Evolutionary conservation across 495 filamentous ascomycete genomes (phyloP), one percentile per base, ranked within the genome.

Genomic region (Letharia lupina): DNA sequence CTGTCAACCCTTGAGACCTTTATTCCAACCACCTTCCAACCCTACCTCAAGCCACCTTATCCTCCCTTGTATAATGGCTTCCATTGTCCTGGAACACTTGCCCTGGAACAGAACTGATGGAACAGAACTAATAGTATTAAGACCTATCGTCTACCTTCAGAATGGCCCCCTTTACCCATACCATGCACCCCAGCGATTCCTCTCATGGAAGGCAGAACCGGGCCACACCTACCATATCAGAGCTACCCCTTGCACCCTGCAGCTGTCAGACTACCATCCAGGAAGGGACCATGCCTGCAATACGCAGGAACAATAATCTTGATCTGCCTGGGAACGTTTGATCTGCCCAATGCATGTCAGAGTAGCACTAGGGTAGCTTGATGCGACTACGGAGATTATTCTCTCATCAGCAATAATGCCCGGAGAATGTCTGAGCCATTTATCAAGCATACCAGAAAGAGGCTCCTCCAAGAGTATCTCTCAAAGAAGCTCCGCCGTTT

Each of bases 391-490:
- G 60, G 16, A 62, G 61, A 52, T 50, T 18, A 41, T 18, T 28
- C 18, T 39, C 37, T 23, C 13, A 6, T 62, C 50, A 58, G 44
- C 31, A 56, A 67, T 67, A 56, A 67, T 67, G 65, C 42, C 48
- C 65, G 62, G 60, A 39, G 31, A 35, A 35, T 42, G 18, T 47
- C 45, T 56, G 58, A 67, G 56, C 7, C 68, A 41, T 7, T 56
- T 69, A 20, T 54, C 58, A 11, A 65, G 59, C 33, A 65, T 72
- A 63, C 69, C 70, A 45, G 70, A 72, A 37, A 66, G 69, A 56
- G 60, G 48, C 48, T 72, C 70, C 16, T 72, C 70, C 8, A 62
- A 39, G n/a, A 39, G 40, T 7, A 39, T 66, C 20, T 57, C 64
- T 35, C 50, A 59, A 35, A 57, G 62, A 28, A 63, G 28, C 33